Conservation (phyloP, 1,284 basidiomycete genomes). For the Leccinum subspadiceum region DNA sequence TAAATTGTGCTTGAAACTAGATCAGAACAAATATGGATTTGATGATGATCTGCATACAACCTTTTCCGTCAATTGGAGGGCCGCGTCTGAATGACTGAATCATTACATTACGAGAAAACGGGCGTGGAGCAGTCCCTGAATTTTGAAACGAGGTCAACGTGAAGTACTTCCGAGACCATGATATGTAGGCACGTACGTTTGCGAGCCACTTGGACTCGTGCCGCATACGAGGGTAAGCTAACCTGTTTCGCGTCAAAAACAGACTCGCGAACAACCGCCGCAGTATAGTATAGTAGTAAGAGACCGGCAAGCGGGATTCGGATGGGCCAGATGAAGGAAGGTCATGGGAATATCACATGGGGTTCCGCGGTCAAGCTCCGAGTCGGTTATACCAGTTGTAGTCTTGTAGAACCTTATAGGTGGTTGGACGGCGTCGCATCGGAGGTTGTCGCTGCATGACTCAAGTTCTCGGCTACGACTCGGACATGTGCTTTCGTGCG, state of each 20-base stretch:
- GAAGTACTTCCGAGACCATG: conserved; percentile 11
- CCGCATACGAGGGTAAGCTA: conserved; percentile 5
- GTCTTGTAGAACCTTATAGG: background rate
- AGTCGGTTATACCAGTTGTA: background rate
- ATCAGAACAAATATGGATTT: conserved; percentile 36
- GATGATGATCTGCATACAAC: conserved; percentile 38
- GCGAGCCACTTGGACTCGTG: conserved; percentile 10
- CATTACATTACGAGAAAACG: conserved; percentile 31
- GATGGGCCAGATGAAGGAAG: conserved; percentile 9
- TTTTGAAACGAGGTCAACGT: conserved; percentile 26
- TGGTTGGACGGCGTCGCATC: background rate
- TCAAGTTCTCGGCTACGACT: background rate
- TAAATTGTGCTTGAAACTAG: conserved; percentile 27
- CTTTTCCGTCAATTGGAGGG: conserved; percentile 34
- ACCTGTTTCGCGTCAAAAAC: conserved; percentile 13
- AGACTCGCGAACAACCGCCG: background rate
- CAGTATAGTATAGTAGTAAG: background rate
- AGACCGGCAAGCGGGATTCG: background rate
- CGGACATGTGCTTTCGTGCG: background rate
- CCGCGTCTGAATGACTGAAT: conserved; percentile 33
- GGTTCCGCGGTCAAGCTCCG: background rate
- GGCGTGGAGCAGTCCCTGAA: conserved; percentile 29
- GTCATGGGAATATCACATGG: background rate
- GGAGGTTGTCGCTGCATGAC: background rate
- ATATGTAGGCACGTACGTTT: conserved; percentile 10